Conservation (phyloP, 768 basidiomycete genomes). For the Lentinula detonsa region DNA sequence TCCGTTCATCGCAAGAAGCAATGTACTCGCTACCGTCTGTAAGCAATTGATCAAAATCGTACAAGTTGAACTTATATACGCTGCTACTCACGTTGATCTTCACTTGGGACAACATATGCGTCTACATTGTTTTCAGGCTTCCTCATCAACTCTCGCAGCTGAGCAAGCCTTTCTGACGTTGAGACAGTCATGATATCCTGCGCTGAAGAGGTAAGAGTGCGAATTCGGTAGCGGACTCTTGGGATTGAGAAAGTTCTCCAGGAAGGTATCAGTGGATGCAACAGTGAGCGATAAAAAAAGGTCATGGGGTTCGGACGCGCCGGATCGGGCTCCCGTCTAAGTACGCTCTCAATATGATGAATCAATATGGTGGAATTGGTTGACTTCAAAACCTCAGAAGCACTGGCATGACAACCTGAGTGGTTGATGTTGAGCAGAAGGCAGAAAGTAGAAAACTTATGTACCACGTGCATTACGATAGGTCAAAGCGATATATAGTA, state of each 20-base stretch:
- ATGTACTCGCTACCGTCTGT: constrained; percentile 89
- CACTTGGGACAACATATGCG: constrained; percentile 81
- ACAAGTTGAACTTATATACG: background rate
- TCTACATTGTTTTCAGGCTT: constrained; percentile 41
- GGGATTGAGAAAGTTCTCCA: background rate
- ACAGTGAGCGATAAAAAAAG: background rate
- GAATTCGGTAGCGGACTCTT: background rate
- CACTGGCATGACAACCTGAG: too few species aligned
- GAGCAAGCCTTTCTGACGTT: constrained; percentile 57
- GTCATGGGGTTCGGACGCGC: background rate
- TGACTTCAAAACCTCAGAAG: too few species aligned
- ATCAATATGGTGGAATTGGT: too few species aligned
- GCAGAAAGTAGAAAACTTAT: too few species aligned
- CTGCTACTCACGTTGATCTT: constrained; percentile 76
- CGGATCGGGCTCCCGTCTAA: background rate
- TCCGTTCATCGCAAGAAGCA: constrained; percentile 75
- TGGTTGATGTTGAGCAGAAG: too few species aligned
- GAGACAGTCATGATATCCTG: constrained; percentile 40
- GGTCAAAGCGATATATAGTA: background rate
- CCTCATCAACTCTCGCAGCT: constrained; percentile 67
- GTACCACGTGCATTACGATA: too few species aligned
- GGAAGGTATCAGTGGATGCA: background rate
- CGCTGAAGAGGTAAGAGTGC: background rate
- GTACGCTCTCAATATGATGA: too few species aligned
- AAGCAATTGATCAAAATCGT: background rate